A percentile compares a stretch with the other conserved stretches of the same genome.
Evolutionary conservation across 768 basidiomycete genomes (phyloP).

Genomic region (Xerocomus spinulosus): DNA sequence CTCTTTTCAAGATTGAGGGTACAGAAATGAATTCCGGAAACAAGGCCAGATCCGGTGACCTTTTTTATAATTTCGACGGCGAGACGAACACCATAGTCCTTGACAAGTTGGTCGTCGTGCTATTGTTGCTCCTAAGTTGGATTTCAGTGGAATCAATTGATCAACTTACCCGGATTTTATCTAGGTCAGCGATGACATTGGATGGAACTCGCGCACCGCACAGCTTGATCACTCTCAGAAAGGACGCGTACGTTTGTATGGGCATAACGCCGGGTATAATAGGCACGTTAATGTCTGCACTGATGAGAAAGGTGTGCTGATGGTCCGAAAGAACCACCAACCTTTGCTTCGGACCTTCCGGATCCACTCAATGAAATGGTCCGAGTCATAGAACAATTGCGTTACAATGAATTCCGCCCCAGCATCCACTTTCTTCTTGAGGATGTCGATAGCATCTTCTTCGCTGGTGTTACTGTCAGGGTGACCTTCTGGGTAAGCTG

Average conservation of each 20-base stretch:
- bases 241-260: constrained; percentile 93
- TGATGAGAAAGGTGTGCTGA: neutral
- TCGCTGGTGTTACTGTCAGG: constrained; percentile 55
- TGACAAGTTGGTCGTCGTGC: constrained; percentile 92
- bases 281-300: constrained; percentile 80
- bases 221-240: constrained; percentile 84
- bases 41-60: constrained; percentile 49
- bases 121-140: constrained; percentile 27
- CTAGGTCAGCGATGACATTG: constrained; percentile 58
- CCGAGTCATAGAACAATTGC: constrained; percentile 95
- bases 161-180: constrained; percentile 65
- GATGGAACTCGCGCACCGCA: constrained; percentile 77
- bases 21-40: constrained; percentile 86
- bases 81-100: constrained; percentile 87
- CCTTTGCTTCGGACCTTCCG: constrained; percentile 67
- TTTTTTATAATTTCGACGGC: constrained; percentile 75
- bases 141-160: neutral
- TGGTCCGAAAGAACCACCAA: constrained; percentile 28
- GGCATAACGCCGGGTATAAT: constrained; percentile 98
- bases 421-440: constrained; percentile 87
- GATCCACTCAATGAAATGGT: constrained; percentile 79
- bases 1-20: constrained; percentile 98
- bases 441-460: constrained; percentile 58
- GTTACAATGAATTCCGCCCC: constrained; percentile 97
- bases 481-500: constrained; percentile 91